A percentile compares a stretch with the other conserved stretches of the same genome.
These are phyloP conservation scores for Taphrina confusa DNA, from an alignment of 1,139 yeast genomes.

Conservation along the genomic window DNA sequence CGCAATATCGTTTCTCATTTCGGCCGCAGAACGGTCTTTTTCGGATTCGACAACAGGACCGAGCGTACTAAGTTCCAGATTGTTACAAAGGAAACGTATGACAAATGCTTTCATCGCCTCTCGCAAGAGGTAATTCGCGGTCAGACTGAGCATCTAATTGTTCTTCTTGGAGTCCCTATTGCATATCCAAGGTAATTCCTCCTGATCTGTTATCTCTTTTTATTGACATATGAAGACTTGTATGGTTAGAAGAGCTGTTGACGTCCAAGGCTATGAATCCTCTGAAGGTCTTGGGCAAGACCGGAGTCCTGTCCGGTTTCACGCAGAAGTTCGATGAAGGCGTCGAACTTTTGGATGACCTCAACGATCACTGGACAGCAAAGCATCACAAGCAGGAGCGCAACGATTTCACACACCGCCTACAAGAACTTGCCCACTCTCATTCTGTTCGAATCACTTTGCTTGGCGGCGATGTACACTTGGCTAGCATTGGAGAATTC, in stretches of 20 bases:
- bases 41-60: constrained; percentile 88
- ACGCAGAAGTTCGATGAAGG: constrained; percentile 32
- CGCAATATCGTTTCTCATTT: constrained; percentile 71
- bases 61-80: constrained; percentile 70
- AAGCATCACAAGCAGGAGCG: constrained; percentile 78
- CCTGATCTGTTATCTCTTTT: not conserved
- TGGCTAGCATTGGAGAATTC: constrained; percentile 80
- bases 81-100: constrained; percentile 58
- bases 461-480: constrained; percentile 90
- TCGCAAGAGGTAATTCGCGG: constrained; percentile 54
- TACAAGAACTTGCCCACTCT: constrained; percentile 64
- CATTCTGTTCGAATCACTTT: constrained; percentile 75
- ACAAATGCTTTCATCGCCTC: constrained; percentile 59
- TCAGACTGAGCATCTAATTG: constrained; percentile 69
- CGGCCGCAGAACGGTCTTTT: constrained; percentile 68
- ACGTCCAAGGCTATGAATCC: constrained; percentile 35
- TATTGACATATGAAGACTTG: constrained; percentile 2
- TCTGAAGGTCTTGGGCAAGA: constrained; percentile 30
- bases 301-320: constrained; percentile 27
- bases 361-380: constrained; percentile 67
- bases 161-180: constrained; percentile 90
- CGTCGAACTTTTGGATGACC: constrained; percentile 59
- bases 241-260: constrained; percentile 34
- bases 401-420: constrained; percentile 58
- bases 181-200: constrained; percentile 68